Evolutionary conservation across 108 stramenopile species (phyloP), one percentile per base, ranked within the genome.

Genomic region (Nitzschia putrida): DNA sequence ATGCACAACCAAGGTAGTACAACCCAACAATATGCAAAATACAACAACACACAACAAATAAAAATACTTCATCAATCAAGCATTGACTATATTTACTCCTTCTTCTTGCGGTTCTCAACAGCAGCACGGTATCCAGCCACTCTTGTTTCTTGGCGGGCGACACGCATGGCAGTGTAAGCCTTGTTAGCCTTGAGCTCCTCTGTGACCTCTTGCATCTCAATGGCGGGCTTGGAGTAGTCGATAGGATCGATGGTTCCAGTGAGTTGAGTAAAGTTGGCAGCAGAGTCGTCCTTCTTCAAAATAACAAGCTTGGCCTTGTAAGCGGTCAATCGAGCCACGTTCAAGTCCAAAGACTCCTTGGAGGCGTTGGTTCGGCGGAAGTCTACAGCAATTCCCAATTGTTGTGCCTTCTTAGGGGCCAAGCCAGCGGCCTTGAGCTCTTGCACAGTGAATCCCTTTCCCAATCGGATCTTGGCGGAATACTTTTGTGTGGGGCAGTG

Each of bases 381-480:
- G 78, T 99, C 99, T 22, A 99, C 96, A 67, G 96, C 89, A 73
- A 99, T 97, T 58, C 99, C 99, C 57, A 99, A 83, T 44, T 97
- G 95, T 65, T 73, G 83, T 21, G 99, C 99, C 54, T 90, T 83
- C 58, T 82, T 81, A 69, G 90, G 81, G 65, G 72, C 80, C 73
- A 98, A 68, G 34, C 94, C 95, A 55, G 94, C 99, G 38, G 83
- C 96, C 93, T 97, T 97, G 59, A 99, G 76, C 83, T 99, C 98
- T 64, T 84, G 95, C 66, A 97, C 64, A 55, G 95, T 93, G 88
- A 99, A 99, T 47, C 99, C 99, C 68, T 89, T 86, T 54, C 99
- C 99, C 24, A 95, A 85, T 67, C 94, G 92, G 24, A 91, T 76
- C 91, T 97, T 97, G 78, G 93, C 90, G 61, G 88, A 93, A 83